A percentile compares a stretch with the other conserved stretches of the same genome.
These are phyloP conservation scores for Russula foetens DNA, from an alignment of 768 basidiomycete genomes.

Conservation along the genomic window DNA sequence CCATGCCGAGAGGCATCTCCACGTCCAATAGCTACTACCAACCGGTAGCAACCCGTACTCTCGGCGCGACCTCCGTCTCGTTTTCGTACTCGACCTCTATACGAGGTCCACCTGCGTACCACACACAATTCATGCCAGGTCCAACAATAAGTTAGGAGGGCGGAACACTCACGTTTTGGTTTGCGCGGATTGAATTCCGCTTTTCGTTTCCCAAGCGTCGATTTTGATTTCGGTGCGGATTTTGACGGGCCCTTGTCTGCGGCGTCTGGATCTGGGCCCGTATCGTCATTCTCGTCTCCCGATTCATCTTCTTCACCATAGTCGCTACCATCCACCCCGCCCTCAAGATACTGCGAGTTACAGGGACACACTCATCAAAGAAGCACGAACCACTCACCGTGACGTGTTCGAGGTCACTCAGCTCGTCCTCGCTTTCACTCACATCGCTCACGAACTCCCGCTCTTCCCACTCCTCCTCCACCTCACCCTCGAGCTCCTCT, in stretches of 20 bases:
- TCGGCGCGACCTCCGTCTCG: constrained; percentile 8
- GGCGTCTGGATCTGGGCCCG: background rate
- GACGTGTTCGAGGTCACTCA: constrained; percentile 65
- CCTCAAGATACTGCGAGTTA: background rate
- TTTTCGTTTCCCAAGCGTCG: constrained; percentile 12
- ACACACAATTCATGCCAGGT: background rate
- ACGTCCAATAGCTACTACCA: constrained; percentile 6
- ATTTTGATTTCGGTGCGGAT: constrained; percentile 1
- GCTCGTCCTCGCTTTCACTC: constrained; percentile 53
- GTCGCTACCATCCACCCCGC: background rate
- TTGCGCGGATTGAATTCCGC: constrained; percentile 8
- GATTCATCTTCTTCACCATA: constrained; percentile 1
- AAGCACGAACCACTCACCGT: constrained; percentile 37
- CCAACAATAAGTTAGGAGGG: background rate
- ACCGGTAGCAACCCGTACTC: background rate
- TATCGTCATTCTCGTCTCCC: background rate
- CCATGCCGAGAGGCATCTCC: background rate
- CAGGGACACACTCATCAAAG: background rate
- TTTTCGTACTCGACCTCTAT: constrained; percentile 17
- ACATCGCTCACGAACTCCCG: constrained; percentile 71
- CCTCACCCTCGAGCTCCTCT: constrained; percentile 41
- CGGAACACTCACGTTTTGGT: constrained; percentile 9
- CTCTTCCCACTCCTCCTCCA: constrained; percentile 51
- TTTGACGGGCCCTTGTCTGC: background rate
- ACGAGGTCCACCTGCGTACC: constrained; percentile 9